These are phyloP conservation scores for Przewalskia tangutica DNA, from an alignment of 257 asterid genomes.

Conservation along the genomic window DNA sequence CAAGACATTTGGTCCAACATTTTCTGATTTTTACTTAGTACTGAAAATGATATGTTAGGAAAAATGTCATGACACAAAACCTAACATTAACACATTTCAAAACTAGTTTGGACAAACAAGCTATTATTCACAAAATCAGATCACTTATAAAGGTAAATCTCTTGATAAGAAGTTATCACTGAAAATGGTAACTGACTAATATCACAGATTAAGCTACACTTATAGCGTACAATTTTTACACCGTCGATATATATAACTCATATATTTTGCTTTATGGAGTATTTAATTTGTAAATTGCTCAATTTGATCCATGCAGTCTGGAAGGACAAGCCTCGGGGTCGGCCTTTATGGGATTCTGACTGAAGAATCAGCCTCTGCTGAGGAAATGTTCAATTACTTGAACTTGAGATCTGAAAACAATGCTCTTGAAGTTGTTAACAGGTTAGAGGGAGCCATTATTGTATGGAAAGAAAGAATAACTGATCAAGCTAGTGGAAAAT, in stretches of 20 bases:
- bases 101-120: too few species aligned
- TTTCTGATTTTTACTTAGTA: too few species aligned
- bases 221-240: not conserved
- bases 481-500: slow-evolving; percentile 38
- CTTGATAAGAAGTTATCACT: not conserved
- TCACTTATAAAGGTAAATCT: not conserved
- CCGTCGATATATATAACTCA: not conserved
- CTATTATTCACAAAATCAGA: not conserved
- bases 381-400: slow-evolving; percentile 42
- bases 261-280: not conserved
- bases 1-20: too few species aligned
- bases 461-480: slow-evolving; percentile 57
- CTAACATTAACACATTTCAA: too few species aligned
- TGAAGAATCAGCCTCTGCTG: slow-evolving; percentile 31
- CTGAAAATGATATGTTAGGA: too few species aligned
- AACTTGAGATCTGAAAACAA: slow-evolving; percentile 57
- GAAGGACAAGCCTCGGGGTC: slow-evolving; percentile 64
- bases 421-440: slow-evolving; percentile 61
- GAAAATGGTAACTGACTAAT: not conserved
- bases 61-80: too few species aligned
- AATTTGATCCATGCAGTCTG: slow-evolving; percentile 37
- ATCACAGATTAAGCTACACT: not conserved
- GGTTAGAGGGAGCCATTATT: slow-evolving; percentile 56
- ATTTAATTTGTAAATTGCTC: not conserved
- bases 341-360: slow-evolving; percentile 53